These are phyloP conservation scores for Thecaphora thlaspeos DNA, from an alignment of 1,284 basidiomycete species.

Conservation along the genomic window DNA sequence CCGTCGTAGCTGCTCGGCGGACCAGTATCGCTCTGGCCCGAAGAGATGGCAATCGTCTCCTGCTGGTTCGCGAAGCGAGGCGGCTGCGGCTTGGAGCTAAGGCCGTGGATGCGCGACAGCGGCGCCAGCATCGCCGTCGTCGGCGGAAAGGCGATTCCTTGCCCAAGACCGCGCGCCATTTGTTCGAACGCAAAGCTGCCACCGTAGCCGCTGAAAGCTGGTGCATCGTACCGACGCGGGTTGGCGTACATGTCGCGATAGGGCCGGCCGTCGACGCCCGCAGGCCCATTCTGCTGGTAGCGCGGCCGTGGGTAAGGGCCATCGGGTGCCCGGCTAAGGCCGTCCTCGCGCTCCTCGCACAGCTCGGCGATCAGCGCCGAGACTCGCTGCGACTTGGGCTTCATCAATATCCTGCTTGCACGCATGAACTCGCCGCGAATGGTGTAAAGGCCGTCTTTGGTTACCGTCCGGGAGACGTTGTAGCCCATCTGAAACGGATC, in stretches of 20 bases:
- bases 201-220: conserved; percentile 33
- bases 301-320: conserved; percentile 21
- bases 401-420: conserved; percentile 67
- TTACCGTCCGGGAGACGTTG: conserved; percentile 94
- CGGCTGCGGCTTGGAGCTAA: conserved; percentile 39
- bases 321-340: conserved; percentile 52
- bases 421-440: conserved; percentile 99
- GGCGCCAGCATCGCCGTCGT: conserved; percentile 53
- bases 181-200: conserved; percentile 54
- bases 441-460: conserved; percentile 90
- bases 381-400: conserved; percentile 35
- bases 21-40: conserved; percentile 38
- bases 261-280: conserved; percentile 15
- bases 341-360: conserved; percentile 55
- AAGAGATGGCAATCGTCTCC: conserved; percentile 18
- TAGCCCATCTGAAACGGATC: conserved; percentile 94
- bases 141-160: conserved; percentile 45
- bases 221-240: conserved; percentile 27
- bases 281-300: conserved; percentile 12
- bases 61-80: conserved; percentile 14
- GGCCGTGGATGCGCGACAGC: conserved; percentile 45
- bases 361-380: conserved; percentile 49
- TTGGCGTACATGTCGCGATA: conserved; percentile 28
- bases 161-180: conserved; percentile 50
- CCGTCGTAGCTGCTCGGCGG: conserved; percentile 10